A percentile compares a stretch with the other conserved stretches of the same genome.
Conservation (phyloP, 2,329 filamentous ascomycete species). For the Pseudogymnoascus sp. region DNA sequence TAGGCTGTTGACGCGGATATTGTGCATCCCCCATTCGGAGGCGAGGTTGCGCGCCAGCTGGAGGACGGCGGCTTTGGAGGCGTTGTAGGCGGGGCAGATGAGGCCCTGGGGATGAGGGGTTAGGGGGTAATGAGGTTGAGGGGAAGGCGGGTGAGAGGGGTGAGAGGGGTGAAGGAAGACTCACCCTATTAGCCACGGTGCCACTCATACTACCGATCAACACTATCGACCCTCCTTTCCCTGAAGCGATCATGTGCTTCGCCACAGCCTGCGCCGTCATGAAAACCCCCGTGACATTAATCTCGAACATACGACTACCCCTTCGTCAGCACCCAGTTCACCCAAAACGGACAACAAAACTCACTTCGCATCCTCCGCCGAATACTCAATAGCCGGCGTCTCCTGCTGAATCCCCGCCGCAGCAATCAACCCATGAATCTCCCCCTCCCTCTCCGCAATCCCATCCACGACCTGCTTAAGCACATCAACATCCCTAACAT, state of each 20-base stretch:
- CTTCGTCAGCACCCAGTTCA: conserved; percentile 30
- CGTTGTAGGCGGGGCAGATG: conserved; percentile 55
- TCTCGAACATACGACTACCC: conserved; percentile 48
- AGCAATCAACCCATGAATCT: conserved; percentile 60
- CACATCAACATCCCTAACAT: conserved; percentile 52
- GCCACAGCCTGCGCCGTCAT: conserved; percentile 63
- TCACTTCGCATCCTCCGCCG: conserved; percentile 33
- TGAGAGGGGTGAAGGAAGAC: conserved; percentile 12
- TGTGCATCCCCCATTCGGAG: conserved; percentile 50
- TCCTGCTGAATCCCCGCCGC: conserved; percentile 63
- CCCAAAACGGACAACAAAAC: neutral
- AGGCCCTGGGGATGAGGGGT: conserved; percentile 39
- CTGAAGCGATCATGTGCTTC: conserved; percentile 40
- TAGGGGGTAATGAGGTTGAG: conserved; percentile 10
- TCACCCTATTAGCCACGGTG: conserved; percentile 42
- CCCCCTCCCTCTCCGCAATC: conserved; percentile 52
- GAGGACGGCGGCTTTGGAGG: conserved; percentile 50
- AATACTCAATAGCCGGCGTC: conserved; percentile 58
- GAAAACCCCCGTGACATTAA: conserved; percentile 62
- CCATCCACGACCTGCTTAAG: conserved; percentile 49
- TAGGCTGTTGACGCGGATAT: conserved; percentile 56
- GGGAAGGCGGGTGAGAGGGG: neutral
- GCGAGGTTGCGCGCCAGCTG: conserved; percentile 51
- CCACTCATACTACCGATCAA: conserved; percentile 42
- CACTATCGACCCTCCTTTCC: conserved; percentile 38